Conservation (phyloP, 2,329 filamentous ascomycete genomes). For the Exserohilum turcica region DNA sequence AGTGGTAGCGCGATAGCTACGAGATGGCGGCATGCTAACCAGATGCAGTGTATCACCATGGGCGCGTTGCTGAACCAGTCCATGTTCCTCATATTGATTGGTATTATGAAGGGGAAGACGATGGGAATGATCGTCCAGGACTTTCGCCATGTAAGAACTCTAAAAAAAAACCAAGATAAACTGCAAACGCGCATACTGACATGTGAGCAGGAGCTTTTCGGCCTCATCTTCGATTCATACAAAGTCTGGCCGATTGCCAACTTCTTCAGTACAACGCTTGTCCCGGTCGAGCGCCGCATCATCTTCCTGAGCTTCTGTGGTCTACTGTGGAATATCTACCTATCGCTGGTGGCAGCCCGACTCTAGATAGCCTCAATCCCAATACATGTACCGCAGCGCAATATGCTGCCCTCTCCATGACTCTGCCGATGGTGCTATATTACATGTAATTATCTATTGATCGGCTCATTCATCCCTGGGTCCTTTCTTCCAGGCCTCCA, state of each 20-base stretch:
- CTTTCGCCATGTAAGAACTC: conserved; percentile 46
- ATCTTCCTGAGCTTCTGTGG: conserved; percentile 74
- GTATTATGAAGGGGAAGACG: conserved; percentile 53
- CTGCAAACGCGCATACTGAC: conserved; percentile 27
- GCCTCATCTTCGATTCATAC: conserved; percentile 64
- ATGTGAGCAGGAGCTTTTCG: conserved; percentile 33
- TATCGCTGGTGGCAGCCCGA: conserved; percentile 65
- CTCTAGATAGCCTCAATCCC: conserved; percentile 23
- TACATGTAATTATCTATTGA: neutral
- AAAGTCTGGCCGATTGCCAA: conserved; percentile 76
- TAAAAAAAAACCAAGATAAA: neutral
- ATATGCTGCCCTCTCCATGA: neutral
- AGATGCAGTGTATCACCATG: conserved; percentile 59
- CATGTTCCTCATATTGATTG: conserved; percentile 66
- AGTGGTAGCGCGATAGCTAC: neutral
- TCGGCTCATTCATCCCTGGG: conserved; percentile 1
- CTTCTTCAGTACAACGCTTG: conserved; percentile 70
- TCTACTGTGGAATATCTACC: conserved; percentile 74
- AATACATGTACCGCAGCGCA: neutral
- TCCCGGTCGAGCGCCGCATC: conserved; percentile 71
- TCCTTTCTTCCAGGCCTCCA: conserved; percentile 38
- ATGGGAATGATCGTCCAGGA: conserved; percentile 38
- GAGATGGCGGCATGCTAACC: conserved; percentile 10
- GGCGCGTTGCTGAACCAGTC: conserved; percentile 69
- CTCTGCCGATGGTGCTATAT: too few species aligned